Conservation (phyloP, 768 basidiomycete species). For the Boletus subcaerulescens region DNA sequence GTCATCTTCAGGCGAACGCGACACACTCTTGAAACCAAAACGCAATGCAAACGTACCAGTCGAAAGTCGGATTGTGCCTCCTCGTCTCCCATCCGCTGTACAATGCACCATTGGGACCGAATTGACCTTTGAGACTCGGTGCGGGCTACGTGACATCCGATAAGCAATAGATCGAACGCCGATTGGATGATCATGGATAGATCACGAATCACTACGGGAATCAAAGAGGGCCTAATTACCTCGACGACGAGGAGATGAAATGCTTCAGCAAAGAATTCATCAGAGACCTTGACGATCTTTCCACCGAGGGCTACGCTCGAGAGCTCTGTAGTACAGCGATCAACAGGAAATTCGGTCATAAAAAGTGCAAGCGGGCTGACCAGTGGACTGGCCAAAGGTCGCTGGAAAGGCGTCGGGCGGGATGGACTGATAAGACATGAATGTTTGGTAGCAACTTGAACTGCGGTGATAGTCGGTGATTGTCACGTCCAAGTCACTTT, state of each 20-base stretch:
- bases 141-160: slow-evolving; percentile 57
- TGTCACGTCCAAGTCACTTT: too few relatives aligned
- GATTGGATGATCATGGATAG: background rate
- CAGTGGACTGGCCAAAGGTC: slow-evolving; percentile 49
- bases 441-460: background rate
- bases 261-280: slow-evolving; percentile 95
- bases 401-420: slow-evolving; percentile 46
- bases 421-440: slow-evolving; percentile 45
- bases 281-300: slow-evolving; percentile 70
- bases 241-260: slow-evolving; percentile 78
- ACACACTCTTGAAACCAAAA: too few relatives aligned
- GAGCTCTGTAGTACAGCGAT: slow-evolving; percentile 54
- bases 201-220: too few relatives aligned
- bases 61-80: slow-evolving; percentile 82
- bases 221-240: slow-evolving; percentile 39
- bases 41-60: slow-evolving; percentile 59
- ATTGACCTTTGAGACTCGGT: slow-evolving; percentile 89
- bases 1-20: too few relatives aligned
- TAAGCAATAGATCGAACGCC: background rate
- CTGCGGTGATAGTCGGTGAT: too few relatives aligned
- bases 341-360: background rate
- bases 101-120: slow-evolving; percentile 91
- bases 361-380: slow-evolving; percentile 30
- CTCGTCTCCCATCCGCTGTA: slow-evolving; percentile 94
- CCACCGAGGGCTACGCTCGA: slow-evolving; percentile 86